These are phyloP conservation scores for Penicillium janthinellum DNA, from an alignment of 2,329 filamentous ascomycete genomes.

Conservation along the genomic window DNA sequence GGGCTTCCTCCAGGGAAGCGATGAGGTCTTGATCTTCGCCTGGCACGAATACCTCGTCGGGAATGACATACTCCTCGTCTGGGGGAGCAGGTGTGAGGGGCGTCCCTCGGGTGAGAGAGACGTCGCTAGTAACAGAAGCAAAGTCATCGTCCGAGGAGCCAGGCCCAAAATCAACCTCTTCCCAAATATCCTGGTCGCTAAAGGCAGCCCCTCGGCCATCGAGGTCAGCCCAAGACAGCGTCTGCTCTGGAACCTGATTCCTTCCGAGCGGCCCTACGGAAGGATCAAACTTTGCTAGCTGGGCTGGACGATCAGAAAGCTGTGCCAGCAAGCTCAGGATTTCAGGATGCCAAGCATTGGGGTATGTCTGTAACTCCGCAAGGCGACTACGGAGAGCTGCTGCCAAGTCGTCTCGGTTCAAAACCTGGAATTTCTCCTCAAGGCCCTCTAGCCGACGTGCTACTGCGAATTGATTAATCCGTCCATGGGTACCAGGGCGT, in stretches of 20 bases:
- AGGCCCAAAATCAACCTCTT: constrained; percentile 42
- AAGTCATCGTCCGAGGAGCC: constrained; percentile 44
- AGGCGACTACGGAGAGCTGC: constrained; percentile 66
- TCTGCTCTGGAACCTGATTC: constrained; percentile 43
- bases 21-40: constrained; percentile 39
- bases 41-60: constrained; percentile 36
- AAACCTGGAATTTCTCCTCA: constrained; percentile 82
- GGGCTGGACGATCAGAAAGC: constrained; percentile 76
- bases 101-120: constrained; percentile 30
- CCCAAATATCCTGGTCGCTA: constrained; percentile 46
- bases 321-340: constrained; percentile 75
- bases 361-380: constrained; percentile 57
- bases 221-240: constrained; percentile 77
- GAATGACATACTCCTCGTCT: constrained; percentile 38
- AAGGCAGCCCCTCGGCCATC: constrained; percentile 74
- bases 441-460: constrained; percentile 67
- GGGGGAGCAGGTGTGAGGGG: constrained; percentile 30
- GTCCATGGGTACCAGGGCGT: constrained; percentile 53
- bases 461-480: constrained; percentile 77
- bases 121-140: constrained; percentile 36
- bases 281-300: constrained; percentile 66
- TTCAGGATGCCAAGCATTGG: constrained; percentile 74
- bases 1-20: constrained; percentile 44
- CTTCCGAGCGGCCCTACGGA: constrained; percentile 56
- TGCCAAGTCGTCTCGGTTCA: constrained; percentile 77